Base-by-base conservation (phyloP, 148 eudicot species). In the Nepenthes mirabilis region DNA sequence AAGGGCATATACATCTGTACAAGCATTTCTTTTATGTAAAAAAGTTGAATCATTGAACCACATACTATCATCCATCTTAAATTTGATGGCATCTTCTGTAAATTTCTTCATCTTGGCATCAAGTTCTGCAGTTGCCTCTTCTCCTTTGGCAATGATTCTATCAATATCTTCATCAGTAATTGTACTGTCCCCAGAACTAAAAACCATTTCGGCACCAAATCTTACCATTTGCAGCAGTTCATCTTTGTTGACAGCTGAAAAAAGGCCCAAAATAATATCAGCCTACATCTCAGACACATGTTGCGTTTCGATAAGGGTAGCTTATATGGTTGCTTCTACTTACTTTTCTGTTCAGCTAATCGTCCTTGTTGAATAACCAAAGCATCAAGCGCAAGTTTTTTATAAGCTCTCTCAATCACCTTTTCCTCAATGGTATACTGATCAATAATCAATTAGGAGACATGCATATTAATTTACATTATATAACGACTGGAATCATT, bases 191-290 rank as follows among this genome's bases (percentile, higher is more conserved):
- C 94, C 94, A 55, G 99, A 89, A 65, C 99, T 93, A 64, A 93
- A 93, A 71, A 93, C 99, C 99, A 93, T 93, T 74, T 93, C 99
- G 65, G 99, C 99, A 69, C 99, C 99, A 77, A 77, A 93, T 69
- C 99, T 86, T 88, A 93, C 99, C 99, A 93, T 93, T 82, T 93
- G 99, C 43, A 93, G 78, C 52, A 93, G 79, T 58, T 93, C 99
- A 73, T 93, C 99, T 78, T 93, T 93, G 80, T 93, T 93, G 57
- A 93, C 99, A 89, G 99, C 99, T 93, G 94, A 65, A 70, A 45
- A 57, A 33, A 61, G 47, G 14, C 52, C 43, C 49, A 65, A 8
- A 65, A 54, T 55, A 60, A 58, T 23, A 70, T 58, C 43, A 79
- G 63, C 52, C 14, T 13, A 37, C 23, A 33, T 54, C n/a, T 2